phyloP scores from a whole-genome alignment of 305 asterid genomes.

The Fraxinus paxiana region DNA sequence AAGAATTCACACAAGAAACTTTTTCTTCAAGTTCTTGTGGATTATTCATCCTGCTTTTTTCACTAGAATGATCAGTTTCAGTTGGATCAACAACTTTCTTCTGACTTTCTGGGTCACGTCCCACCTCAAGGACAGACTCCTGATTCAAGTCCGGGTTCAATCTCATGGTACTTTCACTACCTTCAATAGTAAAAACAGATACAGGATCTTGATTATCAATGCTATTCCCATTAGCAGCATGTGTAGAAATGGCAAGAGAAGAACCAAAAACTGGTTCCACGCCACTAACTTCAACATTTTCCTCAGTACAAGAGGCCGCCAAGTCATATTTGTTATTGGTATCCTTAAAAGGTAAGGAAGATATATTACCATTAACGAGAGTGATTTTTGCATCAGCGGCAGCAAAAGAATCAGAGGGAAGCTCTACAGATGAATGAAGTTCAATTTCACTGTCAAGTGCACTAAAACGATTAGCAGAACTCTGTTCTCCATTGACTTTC shows the following conservation, averaged over 20 bases:
- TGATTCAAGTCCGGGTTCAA: constrained; percentile 18
- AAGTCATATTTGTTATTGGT: neutral
- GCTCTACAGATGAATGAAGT: constrained; percentile 14
- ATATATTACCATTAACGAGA: neutral
- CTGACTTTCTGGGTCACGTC: constrained; percentile 4
- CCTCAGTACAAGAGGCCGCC: constrained; percentile 14
- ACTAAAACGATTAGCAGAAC: constrained; percentile 13
- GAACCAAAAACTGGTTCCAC: constrained; percentile 13
- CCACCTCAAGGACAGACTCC: constrained; percentile 7
- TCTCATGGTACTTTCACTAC: constrained; percentile 17
- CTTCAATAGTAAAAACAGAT: constrained; percentile 17
- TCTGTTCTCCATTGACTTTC: constrained; percentile 11
- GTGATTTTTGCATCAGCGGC: constrained; percentile 14
- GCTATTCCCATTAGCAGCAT: constrained; percentile 12
- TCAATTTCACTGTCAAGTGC: constrained; percentile 7
- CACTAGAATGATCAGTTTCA: constrained; percentile 9
- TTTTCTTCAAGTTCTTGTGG: constrained; percentile 20
- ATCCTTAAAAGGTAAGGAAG: constrained; percentile 11
- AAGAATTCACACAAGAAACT: constrained; percentile 23
- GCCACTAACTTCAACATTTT: constrained; percentile 10
- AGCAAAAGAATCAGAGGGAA: constrained; percentile 23
- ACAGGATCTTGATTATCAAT: constrained; percentile 12
- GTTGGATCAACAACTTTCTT: constrained; percentile 5
- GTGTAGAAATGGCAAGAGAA: constrained; percentile 18
- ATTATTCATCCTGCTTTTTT: constrained; percentile 2